A percentile compares a stretch with the other conserved stretches of the same genome.
Conservation (phyloP, 495 filamentous ascomycete species). For the Annulohypoxylon stygium region DNA sequence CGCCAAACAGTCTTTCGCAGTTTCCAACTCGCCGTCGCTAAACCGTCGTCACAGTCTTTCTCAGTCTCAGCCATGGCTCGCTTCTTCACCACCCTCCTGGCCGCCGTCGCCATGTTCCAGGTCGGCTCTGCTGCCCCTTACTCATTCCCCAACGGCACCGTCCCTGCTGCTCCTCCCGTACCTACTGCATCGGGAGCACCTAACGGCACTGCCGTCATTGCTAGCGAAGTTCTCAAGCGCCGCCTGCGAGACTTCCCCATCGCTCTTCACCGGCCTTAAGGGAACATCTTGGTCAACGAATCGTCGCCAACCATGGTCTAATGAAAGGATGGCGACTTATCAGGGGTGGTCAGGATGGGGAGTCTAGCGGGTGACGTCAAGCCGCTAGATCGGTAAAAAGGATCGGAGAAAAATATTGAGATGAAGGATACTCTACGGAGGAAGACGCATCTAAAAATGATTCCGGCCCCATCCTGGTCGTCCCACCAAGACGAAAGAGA, state of each 20-base stretch:
- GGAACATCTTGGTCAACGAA: neutral
- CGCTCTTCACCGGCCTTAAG: conserved; percentile 47
- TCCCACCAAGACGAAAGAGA: conserved; percentile 11
- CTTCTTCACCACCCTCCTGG: conserved; percentile 50
- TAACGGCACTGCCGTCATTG: conserved; percentile 30
- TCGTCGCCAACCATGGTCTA: conserved; percentile 10
- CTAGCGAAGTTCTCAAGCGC: conserved; percentile 35
- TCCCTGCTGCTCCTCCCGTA: conserved; percentile 21
- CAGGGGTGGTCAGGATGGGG: conserved; percentile 21
- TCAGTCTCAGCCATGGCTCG: conserved; percentile 45
- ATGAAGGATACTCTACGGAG: neutral
- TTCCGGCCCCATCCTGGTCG: conserved; percentile 12
- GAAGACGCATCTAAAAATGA: neutral
- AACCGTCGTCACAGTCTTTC: conserved; percentile 22
- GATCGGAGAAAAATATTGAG: neutral
- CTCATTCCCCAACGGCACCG: conserved; percentile 40
- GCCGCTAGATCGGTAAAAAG: conserved; percentile 19
- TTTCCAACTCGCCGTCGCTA: conserved; percentile 19
- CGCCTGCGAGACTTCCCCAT: conserved; percentile 50
- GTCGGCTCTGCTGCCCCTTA: conserved; percentile 48
- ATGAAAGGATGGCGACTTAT: conserved; percentile 14
- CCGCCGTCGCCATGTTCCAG: conserved; percentile 46
- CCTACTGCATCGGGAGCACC: neutral
- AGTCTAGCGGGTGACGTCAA: conserved; percentile 27
- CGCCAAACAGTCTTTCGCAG: conserved; percentile 23